These are phyloP conservation scores for Boeremia lycopersici DNA, from an alignment of 2,329 filamentous ascomycete species.

Conservation along the genomic window DNA sequence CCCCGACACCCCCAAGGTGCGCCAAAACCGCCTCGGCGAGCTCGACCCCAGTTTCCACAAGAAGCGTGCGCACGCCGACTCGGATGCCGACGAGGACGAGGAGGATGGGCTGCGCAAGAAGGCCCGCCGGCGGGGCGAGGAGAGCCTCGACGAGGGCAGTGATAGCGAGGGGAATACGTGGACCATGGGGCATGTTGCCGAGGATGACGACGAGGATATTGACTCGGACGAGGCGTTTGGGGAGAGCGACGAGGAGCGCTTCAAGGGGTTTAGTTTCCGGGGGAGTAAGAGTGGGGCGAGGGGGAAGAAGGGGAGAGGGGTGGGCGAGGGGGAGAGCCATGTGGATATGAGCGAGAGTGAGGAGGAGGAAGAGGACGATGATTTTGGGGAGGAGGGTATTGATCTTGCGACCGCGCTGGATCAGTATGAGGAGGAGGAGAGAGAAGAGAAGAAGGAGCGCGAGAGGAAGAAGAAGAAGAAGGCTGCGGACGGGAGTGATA, in stretches of 20 bases:
- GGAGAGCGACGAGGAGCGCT: constrained; percentile 83
- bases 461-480: constrained; percentile 50
- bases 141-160: constrained; percentile 73
- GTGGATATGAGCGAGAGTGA: constrained; percentile 58
- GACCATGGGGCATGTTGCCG: constrained; percentile 73
- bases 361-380: constrained; percentile 55
- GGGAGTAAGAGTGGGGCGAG: constrained; percentile 58
- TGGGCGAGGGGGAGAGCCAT: constrained; percentile 41
- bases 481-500: constrained; percentile 55
- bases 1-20: constrained; percentile 59
- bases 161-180: constrained; percentile 88
- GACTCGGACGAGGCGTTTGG: constrained; percentile 85
- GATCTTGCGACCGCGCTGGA: constrained; percentile 68
- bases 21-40: constrained; percentile 64
- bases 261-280: constrained; percentile 75
- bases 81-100: constrained; percentile 33
- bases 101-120: constrained; percentile 40
- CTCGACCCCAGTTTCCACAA: constrained; percentile 51
- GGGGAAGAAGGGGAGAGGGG: constrained; percentile 46
- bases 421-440: constrained; percentile 47
- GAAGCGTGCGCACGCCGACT: constrained; percentile 54
- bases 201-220: constrained; percentile 71
- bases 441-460: constrained; percentile 33
- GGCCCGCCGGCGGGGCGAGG: constrained; percentile 42
- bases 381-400: constrained; percentile 67